Evolutionary conservation across 2,329 filamentous ascomycete genomes (phyloP).

Genomic region (Fusarium graminum): DNA sequence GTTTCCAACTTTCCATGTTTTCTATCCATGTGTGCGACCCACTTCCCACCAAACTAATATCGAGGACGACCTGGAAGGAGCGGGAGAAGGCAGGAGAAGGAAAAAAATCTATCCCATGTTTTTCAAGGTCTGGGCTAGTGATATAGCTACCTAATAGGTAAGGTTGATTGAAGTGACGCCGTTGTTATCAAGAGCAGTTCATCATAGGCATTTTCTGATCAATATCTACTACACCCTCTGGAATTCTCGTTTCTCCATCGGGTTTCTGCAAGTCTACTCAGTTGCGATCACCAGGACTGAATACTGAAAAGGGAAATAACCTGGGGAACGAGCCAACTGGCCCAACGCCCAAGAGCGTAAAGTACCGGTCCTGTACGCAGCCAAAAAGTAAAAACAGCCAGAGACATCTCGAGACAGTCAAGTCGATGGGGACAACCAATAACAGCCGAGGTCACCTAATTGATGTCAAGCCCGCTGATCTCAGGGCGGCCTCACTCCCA

Average conservation of each 20-base stretch:
- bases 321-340: constrained; percentile 25
- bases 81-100: constrained; percentile 35
- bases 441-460: constrained; percentile 31
- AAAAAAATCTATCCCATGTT: constrained; percentile 33
- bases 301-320: constrained; percentile 18
- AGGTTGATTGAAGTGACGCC: constrained; percentile 1
- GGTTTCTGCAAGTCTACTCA: not conserved
- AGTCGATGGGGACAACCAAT: constrained; percentile 27
- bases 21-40: constrained; percentile 19
- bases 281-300: constrained; percentile 13
- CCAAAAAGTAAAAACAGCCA: constrained; percentile 25
- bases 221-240: constrained; percentile 1
- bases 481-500: constrained; percentile 39
- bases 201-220: not conserved
- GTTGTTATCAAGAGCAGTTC: not conserved
- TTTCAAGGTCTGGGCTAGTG: not conserved
- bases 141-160: constrained; percentile 2
- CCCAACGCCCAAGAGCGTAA: constrained; percentile 7
- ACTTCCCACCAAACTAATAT: constrained; percentile 38
- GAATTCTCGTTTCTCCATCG: not conserved
- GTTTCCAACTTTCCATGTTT: constrained; percentile 1
- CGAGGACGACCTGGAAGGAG: constrained; percentile 21
- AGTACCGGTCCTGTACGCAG: constrained; percentile 28
- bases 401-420: constrained; percentile 36
- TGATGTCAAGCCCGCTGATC: constrained; percentile 33